Conservation (phyloP, 176 grass and related monocot species). For the Elymus sibiricus region DNA sequence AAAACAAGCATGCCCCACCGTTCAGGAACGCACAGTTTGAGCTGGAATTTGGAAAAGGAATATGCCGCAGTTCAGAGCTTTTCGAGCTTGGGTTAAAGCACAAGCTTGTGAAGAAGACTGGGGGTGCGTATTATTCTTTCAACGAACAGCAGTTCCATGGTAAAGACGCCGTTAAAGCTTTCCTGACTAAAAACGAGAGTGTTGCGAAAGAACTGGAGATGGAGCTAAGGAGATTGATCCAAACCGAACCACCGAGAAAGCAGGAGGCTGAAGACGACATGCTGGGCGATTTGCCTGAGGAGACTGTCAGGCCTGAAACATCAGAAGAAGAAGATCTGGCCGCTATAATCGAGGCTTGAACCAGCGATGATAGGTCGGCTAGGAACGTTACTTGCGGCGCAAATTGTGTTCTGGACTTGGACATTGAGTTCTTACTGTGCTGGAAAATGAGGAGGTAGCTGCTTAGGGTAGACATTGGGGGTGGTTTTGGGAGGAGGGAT, state of each 20-base stretch:
- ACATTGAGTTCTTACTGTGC: neutral
- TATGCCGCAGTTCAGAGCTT: slow-evolving; percentile 76
- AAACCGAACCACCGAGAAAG: slow-evolving; percentile 33
- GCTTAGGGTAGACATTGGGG: slow-evolving; percentile 10
- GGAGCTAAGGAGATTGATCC: slow-evolving; percentile 51
- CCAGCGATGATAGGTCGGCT: neutral
- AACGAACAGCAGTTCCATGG: slow-evolving; percentile 47
- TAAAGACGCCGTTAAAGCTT: slow-evolving; percentile 59
- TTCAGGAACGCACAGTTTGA: slow-evolving; percentile 86
- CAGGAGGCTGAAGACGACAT: slow-evolving; percentile 28
- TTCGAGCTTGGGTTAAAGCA: slow-evolving; percentile 68
- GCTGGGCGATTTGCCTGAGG: slow-evolving; percentile 28
- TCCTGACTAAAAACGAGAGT: slow-evolving; percentile 54
- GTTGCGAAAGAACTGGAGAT: slow-evolving; percentile 53
- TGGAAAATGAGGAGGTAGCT: neutral
- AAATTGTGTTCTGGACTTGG: slow-evolving; percentile 10
- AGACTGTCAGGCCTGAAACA: slow-evolving; percentile 22
- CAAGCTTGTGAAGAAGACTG: slow-evolving; percentile 54
- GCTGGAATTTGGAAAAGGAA: slow-evolving; percentile 88
- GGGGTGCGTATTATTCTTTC: slow-evolving; percentile 42
- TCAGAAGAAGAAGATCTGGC: slow-evolving; percentile 43
- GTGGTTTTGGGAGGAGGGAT: neutral
- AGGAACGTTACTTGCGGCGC: neutral
- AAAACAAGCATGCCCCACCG: slow-evolving; percentile 92
- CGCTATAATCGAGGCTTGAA: slow-evolving; percentile 30